A percentile compares a stretch with the other conserved stretches of the same genome.
Evolutionary conservation across 139 green algal genomes (phyloP).

Genomic region (Medakamo hakoo): DNA sequence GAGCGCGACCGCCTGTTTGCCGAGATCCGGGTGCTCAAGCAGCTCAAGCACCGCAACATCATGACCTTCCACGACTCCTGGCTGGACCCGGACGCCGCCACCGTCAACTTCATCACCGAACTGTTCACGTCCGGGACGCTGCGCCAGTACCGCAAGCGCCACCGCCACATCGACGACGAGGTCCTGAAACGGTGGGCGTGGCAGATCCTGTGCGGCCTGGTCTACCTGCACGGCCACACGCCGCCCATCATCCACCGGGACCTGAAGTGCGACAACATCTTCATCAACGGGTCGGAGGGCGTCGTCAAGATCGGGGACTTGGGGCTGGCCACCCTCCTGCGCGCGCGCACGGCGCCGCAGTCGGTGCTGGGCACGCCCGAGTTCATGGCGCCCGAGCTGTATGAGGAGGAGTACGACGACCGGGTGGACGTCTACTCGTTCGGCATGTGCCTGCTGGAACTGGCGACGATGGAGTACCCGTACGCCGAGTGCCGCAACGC

Average conservation of each 20-base stretch:
- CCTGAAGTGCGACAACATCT: constrained; percentile 93
- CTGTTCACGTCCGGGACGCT: constrained; percentile 94
- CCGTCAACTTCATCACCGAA: constrained; percentile 99
- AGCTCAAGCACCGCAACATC: constrained; percentile 96
- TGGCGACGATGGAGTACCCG: constrained; percentile 94
- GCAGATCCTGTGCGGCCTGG: constrained; percentile 92
- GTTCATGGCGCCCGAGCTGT: constrained; percentile 99
- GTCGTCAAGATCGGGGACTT: constrained; percentile 98
- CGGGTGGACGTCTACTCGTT: constrained; percentile 93
- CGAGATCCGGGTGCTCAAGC: constrained; percentile 94
- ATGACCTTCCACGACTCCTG: constrained; percentile 96
- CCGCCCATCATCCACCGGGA: constrained; percentile 80
- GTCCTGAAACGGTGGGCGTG: constrained; percentile 90
- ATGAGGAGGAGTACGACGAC: constrained; percentile 98
- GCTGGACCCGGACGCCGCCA: constrained; percentile 71
- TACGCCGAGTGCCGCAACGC: constrained; percentile 96
- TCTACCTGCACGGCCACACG: constrained; percentile 88
- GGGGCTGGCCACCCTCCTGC: constrained; percentile 84
- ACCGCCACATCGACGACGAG: constrained; percentile 78
- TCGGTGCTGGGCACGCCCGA: constrained; percentile 87
- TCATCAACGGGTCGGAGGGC: constrained; percentile 84
- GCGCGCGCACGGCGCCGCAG: constrained; percentile 70
- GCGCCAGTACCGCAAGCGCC: constrained; percentile 90
- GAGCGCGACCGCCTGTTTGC: constrained; percentile 78
- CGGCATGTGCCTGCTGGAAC: constrained; percentile 96